A percentile compares a stretch with the other conserved stretches of the same genome.
These are phyloP conservation scores for Tubosaeta brunneosetosa DNA, from an alignment of 768 basidiomycete species.

Conservation along the genomic window DNA sequence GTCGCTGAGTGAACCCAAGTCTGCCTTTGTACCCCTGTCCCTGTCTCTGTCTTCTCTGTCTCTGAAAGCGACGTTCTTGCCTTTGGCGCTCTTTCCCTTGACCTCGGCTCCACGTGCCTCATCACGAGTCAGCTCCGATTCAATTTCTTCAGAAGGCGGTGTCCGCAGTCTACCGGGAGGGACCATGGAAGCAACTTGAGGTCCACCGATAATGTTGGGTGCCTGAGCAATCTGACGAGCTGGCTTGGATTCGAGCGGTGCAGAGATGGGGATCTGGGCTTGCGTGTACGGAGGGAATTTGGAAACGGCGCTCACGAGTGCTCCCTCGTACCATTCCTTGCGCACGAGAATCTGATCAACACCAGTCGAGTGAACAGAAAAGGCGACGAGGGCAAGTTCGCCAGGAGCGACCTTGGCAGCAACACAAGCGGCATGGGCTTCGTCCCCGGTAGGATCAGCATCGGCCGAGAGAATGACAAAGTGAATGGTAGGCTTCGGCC, in stretches of 20 bases:
- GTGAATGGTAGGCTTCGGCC: conserved; percentile 82
- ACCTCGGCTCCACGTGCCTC: conserved; percentile 49
- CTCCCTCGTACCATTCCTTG: conserved; percentile 80
- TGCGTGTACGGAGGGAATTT: conserved; percentile 55
- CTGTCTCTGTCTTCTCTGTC: conserved; percentile 49
- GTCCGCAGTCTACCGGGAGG: conserved; percentile 51
- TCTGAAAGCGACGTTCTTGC: conserved; percentile 61
- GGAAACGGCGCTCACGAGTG: conserved; percentile 47
- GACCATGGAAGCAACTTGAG: conserved; percentile 16
- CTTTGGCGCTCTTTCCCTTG: conserved; percentile 46
- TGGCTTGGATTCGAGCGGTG: conserved; percentile 21
- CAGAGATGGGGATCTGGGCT: conserved; percentile 26
- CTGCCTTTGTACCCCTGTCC: conserved; percentile 26
- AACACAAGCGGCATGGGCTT: conserved; percentile 78
- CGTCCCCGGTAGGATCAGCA: conserved; percentile 76
- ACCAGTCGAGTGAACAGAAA: conserved; percentile 85
- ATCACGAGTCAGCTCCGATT: conserved; percentile 58
- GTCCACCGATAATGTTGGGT: conserved; percentile 24
- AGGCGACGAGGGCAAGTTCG: conserved; percentile 77
- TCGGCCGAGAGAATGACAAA: conserved; percentile 86
- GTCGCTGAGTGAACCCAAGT: conserved; percentile 41
- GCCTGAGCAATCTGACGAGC: conserved; percentile 27
- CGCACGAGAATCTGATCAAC: conserved; percentile 85
- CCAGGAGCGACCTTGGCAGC: conserved; percentile 75
- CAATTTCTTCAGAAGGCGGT: conserved; percentile 72